Percentiles rank a stretch among this genome's conserved stretches.
These are phyloP conservation scores for Penicillium carneum DNA, from an alignment of 2,329 filamentous ascomycete species.

Conservation along the genomic window DNA sequence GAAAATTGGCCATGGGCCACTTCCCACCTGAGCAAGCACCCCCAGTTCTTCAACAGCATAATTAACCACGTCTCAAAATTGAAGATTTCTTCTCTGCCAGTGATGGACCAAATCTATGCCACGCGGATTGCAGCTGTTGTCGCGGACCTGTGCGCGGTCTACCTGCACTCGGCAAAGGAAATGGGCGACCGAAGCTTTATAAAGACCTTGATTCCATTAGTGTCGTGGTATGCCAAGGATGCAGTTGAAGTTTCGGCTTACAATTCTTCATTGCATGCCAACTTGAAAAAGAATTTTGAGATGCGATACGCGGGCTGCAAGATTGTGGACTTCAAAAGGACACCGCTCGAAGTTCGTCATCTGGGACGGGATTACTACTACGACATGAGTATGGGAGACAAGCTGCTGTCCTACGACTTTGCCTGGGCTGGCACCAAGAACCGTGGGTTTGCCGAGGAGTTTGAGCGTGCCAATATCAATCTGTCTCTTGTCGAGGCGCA, in stretches of 20 bases:
- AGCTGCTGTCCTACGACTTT: conserved; percentile 77
- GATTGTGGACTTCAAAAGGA: conserved; percentile 81
- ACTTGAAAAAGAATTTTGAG: conserved; percentile 84
- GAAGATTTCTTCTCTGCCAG: conserved; percentile 60
- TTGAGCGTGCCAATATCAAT: conserved; percentile 87
- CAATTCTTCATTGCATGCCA: conserved; percentile 84
- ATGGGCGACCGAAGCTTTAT: conserved; percentile 72
- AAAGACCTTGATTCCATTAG: conserved; percentile 73
- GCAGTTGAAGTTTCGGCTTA: conserved; percentile 82
- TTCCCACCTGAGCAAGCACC: conserved; percentile 76
- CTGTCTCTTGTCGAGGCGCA: conserved; percentile 91
- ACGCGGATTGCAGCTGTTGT: conserved; percentile 80
- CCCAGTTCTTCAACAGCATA: conserved; percentile 74
- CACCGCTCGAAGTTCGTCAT: conserved; percentile 67
- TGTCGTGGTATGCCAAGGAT: conserved; percentile 80
- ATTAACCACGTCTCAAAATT: conserved; percentile 71
- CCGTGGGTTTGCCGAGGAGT: conserved; percentile 80
- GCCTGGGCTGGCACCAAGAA: conserved; percentile 74
- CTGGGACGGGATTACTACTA: conserved; percentile 85
- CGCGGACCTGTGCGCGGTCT: conserved; percentile 87
- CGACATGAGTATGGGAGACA: conserved; percentile 75
- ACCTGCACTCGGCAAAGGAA: conserved; percentile 84
- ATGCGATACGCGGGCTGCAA: conserved; percentile 76
- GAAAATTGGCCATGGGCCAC: conserved; percentile 97
- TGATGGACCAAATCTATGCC: conserved; percentile 61